phyloP scores from a whole-genome alignment of 176 grass and related monocot species.

The Aegilops bicornis region DNA sequence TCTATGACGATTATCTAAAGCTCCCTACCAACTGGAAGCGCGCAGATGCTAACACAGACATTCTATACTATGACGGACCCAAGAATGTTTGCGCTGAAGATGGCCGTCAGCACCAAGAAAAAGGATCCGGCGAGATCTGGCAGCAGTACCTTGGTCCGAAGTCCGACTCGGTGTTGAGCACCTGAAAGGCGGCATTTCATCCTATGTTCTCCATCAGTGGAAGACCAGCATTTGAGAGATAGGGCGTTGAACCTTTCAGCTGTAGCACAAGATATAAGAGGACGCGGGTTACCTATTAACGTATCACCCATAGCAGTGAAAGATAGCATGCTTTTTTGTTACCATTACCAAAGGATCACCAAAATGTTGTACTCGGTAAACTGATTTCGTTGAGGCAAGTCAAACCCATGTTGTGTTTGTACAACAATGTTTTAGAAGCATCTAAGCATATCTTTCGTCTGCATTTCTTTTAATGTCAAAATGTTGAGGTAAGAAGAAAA shows the following conservation, averaged over 20 bases:
- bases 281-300: neutral
- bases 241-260: neutral
- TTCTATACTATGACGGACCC: slow-evolving; percentile 68
- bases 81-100: slow-evolving; percentile 52
- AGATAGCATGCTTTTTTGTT: neutral
- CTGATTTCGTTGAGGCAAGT: neutral
- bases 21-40: slow-evolving; percentile 71
- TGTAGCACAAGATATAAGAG: neutral
- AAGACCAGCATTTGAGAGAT: neutral
- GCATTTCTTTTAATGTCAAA: neutral
- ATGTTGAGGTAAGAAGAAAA: too few relatives aligned
- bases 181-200: slow-evolving; percentile 20
- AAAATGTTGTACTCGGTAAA: slow-evolving; percentile 15
- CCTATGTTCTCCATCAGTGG: neutral
- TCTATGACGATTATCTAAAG: slow-evolving; percentile 64
- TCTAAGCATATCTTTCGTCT: neutral
- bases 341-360: neutral
- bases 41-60: slow-evolving; percentile 25
- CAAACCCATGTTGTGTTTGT: neutral
- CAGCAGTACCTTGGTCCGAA: slow-evolving; percentile 52
- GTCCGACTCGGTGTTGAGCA: slow-evolving; percentile 39
- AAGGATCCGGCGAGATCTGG: slow-evolving; percentile 46
- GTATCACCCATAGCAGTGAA: neutral
- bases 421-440: neutral
- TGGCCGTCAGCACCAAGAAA: slow-evolving; percentile 34